Conservation (phyloP, 176 grass and related monocot genomes). For the Oryza australiensis region DNA sequence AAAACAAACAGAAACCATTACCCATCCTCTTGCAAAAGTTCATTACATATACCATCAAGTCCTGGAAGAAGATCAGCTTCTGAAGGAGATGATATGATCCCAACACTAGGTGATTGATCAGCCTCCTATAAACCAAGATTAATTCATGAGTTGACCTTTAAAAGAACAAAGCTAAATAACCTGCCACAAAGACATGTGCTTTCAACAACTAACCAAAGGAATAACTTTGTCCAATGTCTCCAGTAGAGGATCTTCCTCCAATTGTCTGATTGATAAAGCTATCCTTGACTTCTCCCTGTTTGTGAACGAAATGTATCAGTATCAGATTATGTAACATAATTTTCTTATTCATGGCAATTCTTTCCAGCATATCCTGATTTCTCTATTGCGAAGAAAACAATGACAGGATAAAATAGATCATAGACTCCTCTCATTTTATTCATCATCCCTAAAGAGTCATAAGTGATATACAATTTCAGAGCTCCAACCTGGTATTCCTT, state of each 20-base stretch:
- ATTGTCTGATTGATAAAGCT: slow-evolving; percentile 83
- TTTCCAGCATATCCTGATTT: background rate
- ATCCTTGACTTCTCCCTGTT: slow-evolving; percentile 84
- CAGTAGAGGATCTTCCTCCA: slow-evolving; percentile 92
- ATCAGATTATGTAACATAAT: background rate
- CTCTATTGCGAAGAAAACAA: background rate
- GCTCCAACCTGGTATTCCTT: too few relatives aligned
- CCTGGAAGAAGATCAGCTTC: slow-evolving; percentile 84
- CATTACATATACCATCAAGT: slow-evolving; percentile 85
- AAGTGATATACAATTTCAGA: too few relatives aligned
- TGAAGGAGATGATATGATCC: slow-evolving; percentile 33
- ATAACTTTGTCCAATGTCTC: slow-evolving; percentile 95
- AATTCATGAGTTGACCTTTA: background rate
- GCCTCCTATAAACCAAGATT: slow-evolving; percentile 44
- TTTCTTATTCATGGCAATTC: background rate
- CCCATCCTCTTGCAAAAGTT: slow-evolving; percentile 91
- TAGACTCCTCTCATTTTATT: too few relatives aligned
- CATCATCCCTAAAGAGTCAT: too few relatives aligned
- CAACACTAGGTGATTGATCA: slow-evolving; percentile 42
- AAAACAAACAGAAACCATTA: slow-evolving; percentile 28
- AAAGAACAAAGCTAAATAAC: background rate
- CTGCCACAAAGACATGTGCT: background rate
- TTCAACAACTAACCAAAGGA: slow-evolving; percentile 54
- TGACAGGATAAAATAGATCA: background rate
- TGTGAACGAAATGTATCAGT: background rate